Base-by-base conservation (phyloP, 768 basidiomycete species). In the Glaciozyma martinii region DNA sequence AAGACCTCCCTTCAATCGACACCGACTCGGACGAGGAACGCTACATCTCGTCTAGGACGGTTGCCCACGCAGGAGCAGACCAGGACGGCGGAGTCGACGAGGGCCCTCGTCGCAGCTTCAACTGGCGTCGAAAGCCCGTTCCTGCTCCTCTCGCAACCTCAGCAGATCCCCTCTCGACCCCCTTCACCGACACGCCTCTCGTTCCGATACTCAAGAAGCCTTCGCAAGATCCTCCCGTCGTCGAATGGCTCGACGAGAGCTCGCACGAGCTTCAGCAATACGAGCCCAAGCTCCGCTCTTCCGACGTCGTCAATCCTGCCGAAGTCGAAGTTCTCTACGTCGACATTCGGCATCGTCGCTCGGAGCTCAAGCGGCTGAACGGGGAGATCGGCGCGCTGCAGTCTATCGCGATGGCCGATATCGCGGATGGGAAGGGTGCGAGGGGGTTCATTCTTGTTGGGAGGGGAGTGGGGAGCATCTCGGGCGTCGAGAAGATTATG, bases 21-120 rank as follows among this genome's bases (percentile, higher is more conserved):
- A 19, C 37, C 21, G 55, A 56, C 55, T 42, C 55, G 55, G 37
- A 56, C 25, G 55, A 56, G 32, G 37, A 56, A 37, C 33, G 42
- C 37, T 42, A 42, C 37, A 19, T 37, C 37, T 56, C 55, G 7
- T 56, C 54, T 32, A 32, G 50, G n/a, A 40, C 55, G 4, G 23
- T n/a, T 37, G 13, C 55, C n/a, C n/a, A n/a, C n/a, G n/a, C n/a
- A n/a, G n/a, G n/a, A n/a, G n/a, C n/a, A n/a, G n/a, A n/a, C n/a
- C n/a, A n/a, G n/a, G n/a, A n/a, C n/a, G n/a, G n/a, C n/a, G n/a
- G n/a, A n/a, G n/a, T n/a, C n/a, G n/a, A n/a, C n/a, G n/a, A n/a
- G n/a, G n/a, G n/a, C n/a, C n/a, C n/a, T n/a, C n/a, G n/a, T n/a
- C n/a, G n/a, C n/a, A n/a, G n/a, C n/a, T n/a, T n/a, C n/a, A n/a